These are phyloP conservation scores for Spirogloea muscicola DNA, from an alignment of 139 green algal species.

Conservation along the genomic window DNA sequence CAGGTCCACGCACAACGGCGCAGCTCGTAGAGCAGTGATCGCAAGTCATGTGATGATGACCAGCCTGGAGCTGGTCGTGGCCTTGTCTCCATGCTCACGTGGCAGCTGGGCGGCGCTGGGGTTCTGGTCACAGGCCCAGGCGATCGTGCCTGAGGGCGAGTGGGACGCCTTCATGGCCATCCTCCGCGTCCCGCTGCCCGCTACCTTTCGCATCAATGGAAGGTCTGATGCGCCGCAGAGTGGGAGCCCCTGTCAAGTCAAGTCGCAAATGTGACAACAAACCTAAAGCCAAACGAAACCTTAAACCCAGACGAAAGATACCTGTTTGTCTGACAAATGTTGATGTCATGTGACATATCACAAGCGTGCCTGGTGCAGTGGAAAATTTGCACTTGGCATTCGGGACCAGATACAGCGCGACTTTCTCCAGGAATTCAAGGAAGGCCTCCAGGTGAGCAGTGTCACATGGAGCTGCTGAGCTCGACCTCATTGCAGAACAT, in stretches of 20 bases:
- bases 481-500: too few relatives aligned
- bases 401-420: conserved; percentile 48
- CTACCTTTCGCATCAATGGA: conserved; percentile 97
- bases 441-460: conserved; percentile 17
- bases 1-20: neutral
- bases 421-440: conserved; percentile 39
- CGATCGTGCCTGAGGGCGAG: conserved; percentile 71
- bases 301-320: neutral
- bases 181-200: conserved; percentile 75
- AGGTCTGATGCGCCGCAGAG: conserved; percentile 17
- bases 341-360: neutral
- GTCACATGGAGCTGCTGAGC: too few relatives aligned
- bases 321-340: neutral
- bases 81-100: neutral
- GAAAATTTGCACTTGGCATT: conserved; percentile 46
- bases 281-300: neutral
- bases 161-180: conserved; percentile 81
- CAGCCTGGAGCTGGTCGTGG: neutral
- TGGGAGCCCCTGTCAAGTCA: neutral
- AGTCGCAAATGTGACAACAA: neutral
- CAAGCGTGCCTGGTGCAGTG: conserved; percentile 21
- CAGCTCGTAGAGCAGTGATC: neutral
- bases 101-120: neutral
- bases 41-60: neutral
- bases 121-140: conserved; percentile 55